phyloP scores from a whole-genome alignment of 1,284 basidiomycete species.

The Heterobasidion occidentale region DNA sequence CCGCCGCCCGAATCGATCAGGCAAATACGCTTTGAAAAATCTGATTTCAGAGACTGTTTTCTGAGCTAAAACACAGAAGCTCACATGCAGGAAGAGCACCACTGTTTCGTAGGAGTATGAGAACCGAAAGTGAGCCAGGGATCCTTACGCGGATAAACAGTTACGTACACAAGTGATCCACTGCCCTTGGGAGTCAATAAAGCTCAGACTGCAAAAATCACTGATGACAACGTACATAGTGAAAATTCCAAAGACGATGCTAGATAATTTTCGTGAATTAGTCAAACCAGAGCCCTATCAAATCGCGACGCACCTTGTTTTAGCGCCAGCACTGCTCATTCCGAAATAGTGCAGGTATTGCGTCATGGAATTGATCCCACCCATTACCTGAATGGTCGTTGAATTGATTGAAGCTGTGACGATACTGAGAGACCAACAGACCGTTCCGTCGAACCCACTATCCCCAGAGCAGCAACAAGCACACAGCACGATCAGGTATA shows the following conservation, averaged over 20 bases:
- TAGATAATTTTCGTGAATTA: conserved; percentile 9
- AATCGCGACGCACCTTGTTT: conserved; percentile 28
- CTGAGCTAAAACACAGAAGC: conserved; percentile 9
- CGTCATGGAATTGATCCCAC: conserved; percentile 41
- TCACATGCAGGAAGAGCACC: conserved; percentile 38
- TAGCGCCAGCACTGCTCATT: conserved; percentile 31
- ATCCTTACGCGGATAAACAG: no score
- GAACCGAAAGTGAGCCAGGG: no score
- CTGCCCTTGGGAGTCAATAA: background rate
- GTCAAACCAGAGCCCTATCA: background rate
- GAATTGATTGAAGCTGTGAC: background rate
- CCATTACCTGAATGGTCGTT: conserved; percentile 31
- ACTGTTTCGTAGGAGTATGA: conserved; percentile 12
- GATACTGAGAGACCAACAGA: conserved; percentile 13
- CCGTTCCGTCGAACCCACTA: conserved; percentile 44
- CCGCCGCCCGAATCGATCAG: conserved; percentile 44
- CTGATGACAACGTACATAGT: conserved; percentile 30
- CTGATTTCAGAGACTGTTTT: background rate
- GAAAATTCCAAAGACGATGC: conserved; percentile 49
- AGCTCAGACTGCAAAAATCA: background rate
- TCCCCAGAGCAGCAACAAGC: conserved; percentile 43
- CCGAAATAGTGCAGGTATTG: conserved; percentile 43
- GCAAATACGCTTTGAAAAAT: conserved; percentile 29
- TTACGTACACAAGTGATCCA: conserved; percentile 4
- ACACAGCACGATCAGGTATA: conserved; percentile 36